Base-by-base conservation (phyloP, 768 basidiomycete species). In the Paxillus ammoniavirescens region DNA sequence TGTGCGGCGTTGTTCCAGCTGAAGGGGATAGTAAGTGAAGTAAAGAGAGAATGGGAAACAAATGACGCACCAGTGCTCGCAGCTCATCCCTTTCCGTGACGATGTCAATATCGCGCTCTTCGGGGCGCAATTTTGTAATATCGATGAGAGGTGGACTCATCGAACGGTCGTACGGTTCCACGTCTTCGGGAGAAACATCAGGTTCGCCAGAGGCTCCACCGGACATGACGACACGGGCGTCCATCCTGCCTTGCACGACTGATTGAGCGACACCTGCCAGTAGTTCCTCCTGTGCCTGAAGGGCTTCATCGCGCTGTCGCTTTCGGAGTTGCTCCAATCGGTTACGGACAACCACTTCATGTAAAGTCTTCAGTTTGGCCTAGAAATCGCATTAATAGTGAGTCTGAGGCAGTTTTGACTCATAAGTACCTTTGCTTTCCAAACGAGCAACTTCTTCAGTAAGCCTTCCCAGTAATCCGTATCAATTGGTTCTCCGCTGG, bases 401-500 rank as follows among this genome's bases (percentile, higher is more conserved):
- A 28, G 53, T 30, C 23, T 17, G 26, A 38, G 8, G 45, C n/a
- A 14, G 43, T 52, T 43, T 50, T 42, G 1, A 50, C 47, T 38
- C 7, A 1, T 59, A 62, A 46, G 8, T 61, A 93, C 94, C 77
- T 98, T 98, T 18, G 97, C 90, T 73, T 98, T 98, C 87, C 92
- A 97, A 3, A 98, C 96, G 21, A 98, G 76, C 33, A 99, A 71
- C 68, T 91, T 97, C 71, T 93, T 91, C 52, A 98, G 71, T 8
- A 99, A 73, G 44, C 84, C 80, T 72, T 98, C 97, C 97, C 97
- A 99, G 66, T 98, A 99, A 69, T 99, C 97, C 10, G 86, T 90
- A 71, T 99, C 97, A 35, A 99, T 82, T 2, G 94, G 94, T 71
- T 98, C 95, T 33, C 94, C 92, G 58, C 93, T 92, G 0, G 82